Conservation (phyloP, 257 asterid species). For the Coffea eugenioides region DNA sequence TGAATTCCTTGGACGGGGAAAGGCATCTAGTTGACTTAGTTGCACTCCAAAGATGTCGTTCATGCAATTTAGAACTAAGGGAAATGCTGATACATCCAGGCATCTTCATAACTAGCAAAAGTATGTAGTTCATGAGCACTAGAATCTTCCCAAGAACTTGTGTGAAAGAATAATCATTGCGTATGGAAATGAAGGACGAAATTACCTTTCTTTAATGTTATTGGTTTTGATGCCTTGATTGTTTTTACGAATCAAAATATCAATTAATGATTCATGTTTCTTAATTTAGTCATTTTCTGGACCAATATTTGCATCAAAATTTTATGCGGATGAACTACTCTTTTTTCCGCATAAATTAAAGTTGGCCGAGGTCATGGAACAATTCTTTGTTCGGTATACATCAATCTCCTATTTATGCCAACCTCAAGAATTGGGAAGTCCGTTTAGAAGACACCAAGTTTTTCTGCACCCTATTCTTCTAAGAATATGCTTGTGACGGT, state of each 20-base stretch:
- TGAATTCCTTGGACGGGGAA: neutral
- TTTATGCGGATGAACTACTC: no score
- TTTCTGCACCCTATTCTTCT: neutral
- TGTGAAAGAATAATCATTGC: neutral
- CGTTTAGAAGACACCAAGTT: neutral
- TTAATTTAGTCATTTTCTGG: no score
- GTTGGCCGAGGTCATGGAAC: no score
- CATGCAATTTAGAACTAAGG: slow-evolving; percentile 1
- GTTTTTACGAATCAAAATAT: no score
- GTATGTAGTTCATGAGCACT: neutral
- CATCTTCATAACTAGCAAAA: neutral
- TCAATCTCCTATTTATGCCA: no score
- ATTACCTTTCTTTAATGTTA: no score
- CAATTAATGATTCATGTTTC: no score
- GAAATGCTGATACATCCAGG: neutral
- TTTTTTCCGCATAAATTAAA: no score
- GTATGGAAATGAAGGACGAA: neutral
- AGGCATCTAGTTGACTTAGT: neutral
- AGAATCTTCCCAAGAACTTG: neutral
- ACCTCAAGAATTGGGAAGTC: neutral
- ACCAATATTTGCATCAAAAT: no score
- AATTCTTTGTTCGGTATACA: no score
- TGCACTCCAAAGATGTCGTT: neutral
- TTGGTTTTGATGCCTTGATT: no score
- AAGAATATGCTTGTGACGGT: slow-evolving; percentile 7